A percentile compares a stretch with the other conserved stretches of the same genome.
Evolutionary conservation across 805 yeast genomes (phyloP).

Genomic region (Ogataea saltuana): DNA sequence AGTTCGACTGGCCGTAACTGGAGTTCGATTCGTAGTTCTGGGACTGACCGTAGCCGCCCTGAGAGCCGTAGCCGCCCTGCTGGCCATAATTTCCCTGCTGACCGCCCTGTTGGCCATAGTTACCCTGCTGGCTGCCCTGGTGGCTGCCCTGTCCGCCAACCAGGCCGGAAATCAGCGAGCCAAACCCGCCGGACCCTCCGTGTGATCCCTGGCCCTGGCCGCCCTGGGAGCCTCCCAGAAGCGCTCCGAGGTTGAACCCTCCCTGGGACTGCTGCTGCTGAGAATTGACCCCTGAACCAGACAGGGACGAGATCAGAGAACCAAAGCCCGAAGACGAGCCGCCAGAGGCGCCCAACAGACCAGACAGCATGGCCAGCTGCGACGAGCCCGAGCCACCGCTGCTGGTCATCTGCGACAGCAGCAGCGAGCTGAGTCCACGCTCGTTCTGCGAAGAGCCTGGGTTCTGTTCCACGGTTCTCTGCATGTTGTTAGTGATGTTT

Average conservation of each 20-base stretch:
- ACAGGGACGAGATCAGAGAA: conserved; percentile 27
- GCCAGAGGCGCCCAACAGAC: conserved; percentile 24
- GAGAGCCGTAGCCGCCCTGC: conserved; percentile 18
- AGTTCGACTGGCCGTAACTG: conserved; percentile 2
- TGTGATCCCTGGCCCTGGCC: conserved; percentile 11
- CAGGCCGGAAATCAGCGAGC: conserved; percentile 23
- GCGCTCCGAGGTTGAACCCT: conserved; percentile 31
- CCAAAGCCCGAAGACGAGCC: conserved; percentile 24
- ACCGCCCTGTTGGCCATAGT: conserved; percentile 8
- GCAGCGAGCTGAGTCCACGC: conserved; percentile 31
- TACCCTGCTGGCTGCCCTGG: conserved; percentile 8
- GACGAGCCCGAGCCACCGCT: conserved; percentile 29
- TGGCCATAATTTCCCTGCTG: conserved; percentile 10
- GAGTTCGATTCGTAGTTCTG: neutral
- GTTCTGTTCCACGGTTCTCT: conserved; percentile 26
- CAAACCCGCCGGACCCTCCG: conserved; percentile 21
- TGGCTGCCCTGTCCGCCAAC: conserved; percentile 15
- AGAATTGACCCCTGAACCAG: conserved; percentile 29
- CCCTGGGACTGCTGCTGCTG: conserved; percentile 27
- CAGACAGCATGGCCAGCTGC: conserved; percentile 30
- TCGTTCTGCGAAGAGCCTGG: conserved; percentile 28
- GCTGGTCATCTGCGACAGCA: conserved; percentile 30
- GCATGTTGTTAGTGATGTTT: conserved; percentile 26
- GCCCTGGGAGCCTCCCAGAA: conserved; percentile 22
- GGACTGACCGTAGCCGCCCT: conserved; percentile 14